These are phyloP conservation scores for Pythium aristosporum DNA, from an alignment of 352 stramenopile species.

Conservation along the genomic window DNA sequence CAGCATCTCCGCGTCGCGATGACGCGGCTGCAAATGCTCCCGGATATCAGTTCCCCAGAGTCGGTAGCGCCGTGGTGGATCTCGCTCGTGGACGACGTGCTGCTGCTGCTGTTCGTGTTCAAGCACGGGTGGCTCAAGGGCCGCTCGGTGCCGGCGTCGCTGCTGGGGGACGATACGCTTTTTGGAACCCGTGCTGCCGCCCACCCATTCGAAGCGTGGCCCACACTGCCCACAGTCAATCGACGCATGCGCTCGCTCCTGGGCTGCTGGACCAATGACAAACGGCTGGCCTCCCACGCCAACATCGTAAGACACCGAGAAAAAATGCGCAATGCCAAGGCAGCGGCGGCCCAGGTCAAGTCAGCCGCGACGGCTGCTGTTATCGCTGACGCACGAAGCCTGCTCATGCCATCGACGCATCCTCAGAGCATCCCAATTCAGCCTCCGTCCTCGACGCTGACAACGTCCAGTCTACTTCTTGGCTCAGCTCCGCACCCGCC, in stretches of 20 bases:
- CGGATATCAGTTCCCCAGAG: slow-evolving; percentile 30
- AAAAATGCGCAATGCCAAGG: slow-evolving; percentile 10
- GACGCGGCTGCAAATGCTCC: slow-evolving; percentile 41
- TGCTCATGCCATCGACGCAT: slow-evolving; percentile 6
- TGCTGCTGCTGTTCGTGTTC: slow-evolving; percentile 70
- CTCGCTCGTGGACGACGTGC: slow-evolving; percentile 68
- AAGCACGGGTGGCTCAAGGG: slow-evolving; percentile 69
- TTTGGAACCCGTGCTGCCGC: slow-evolving; percentile 52
- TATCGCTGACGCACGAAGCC: background rate
- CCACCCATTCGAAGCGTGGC: slow-evolving; percentile 38
- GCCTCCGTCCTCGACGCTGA: background rate
- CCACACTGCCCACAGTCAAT: slow-evolving; percentile 48
- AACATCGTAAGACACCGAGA: slow-evolving; percentile 3
- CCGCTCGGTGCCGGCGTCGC: slow-evolving; percentile 33
- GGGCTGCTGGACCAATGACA: slow-evolving; percentile 41
- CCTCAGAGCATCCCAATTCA: background rate
- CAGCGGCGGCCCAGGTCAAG: no score
- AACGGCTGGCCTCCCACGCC: slow-evolving; percentile 17
- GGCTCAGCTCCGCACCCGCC: no score
- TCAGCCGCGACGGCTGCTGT: background rate
- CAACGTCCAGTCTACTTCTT: no score
- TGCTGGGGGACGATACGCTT: slow-evolving; percentile 46
- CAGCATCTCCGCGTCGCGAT: slow-evolving; percentile 35
- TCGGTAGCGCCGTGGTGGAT: slow-evolving; percentile 75
- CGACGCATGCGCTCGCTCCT: slow-evolving; percentile 53